Evolutionary conservation across 2,329 filamentous ascomycete species (phyloP).

Genomic region (Verticillium klebahnii): DNA sequence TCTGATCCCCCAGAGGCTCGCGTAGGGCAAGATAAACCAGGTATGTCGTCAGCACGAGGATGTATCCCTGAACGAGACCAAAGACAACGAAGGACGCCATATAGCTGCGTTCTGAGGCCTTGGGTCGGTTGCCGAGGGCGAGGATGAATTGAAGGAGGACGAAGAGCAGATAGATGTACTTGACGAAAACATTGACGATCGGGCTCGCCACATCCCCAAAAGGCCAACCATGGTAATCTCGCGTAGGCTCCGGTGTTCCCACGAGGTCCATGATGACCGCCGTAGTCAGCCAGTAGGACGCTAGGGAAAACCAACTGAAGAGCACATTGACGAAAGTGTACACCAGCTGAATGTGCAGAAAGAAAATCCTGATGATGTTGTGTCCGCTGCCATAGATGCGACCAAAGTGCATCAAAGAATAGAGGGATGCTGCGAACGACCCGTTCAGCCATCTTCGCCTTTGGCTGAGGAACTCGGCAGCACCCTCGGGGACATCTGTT

Average conservation of each 20-base stretch:
- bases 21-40: conserved; percentile 72
- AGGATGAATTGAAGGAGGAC: conserved; percentile 82
- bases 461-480: conserved; percentile 84
- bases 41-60: conserved; percentile 74
- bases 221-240: conserved; percentile 62
- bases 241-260: conserved; percentile 50
- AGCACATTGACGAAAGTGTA: conserved; percentile 79
- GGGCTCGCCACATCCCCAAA: conserved; percentile 75
- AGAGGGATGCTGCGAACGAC: conserved; percentile 85
- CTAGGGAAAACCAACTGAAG: conserved; percentile 73
- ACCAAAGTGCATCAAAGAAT: conserved; percentile 86
- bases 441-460: conserved; percentile 90
- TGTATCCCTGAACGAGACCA: conserved; percentile 74
- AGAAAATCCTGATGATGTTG: conserved; percentile 87
- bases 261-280: conserved; percentile 87
- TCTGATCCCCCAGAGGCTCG: conserved; percentile 37
- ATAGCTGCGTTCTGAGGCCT: conserved; percentile 79
- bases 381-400: conserved; percentile 91
- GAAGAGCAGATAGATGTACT: conserved; percentile 79
- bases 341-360: conserved; percentile 81
- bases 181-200: conserved; percentile 74
- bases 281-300: conserved; percentile 86
- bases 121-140: conserved; percentile 81
- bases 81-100: conserved; percentile 76
- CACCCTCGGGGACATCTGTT: conserved; percentile 86